phyloP scores from a whole-genome alignment of 2,329 filamentous ascomycete species.

The Beauveria sp. region DNA sequence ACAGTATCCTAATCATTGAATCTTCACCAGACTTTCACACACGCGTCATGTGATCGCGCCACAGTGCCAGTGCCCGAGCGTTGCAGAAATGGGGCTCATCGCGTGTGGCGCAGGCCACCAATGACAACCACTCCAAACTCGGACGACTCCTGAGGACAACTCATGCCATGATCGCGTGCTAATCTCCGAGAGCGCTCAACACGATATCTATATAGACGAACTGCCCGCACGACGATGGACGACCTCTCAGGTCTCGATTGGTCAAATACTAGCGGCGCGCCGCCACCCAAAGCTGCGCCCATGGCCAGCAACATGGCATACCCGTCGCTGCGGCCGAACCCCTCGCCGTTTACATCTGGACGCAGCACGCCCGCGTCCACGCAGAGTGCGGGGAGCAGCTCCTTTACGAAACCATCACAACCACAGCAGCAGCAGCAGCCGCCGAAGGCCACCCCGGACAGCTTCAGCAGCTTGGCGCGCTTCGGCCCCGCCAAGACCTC shows the following conservation, averaged over 20 bases:
- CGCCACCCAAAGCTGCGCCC: conserved; percentile 22
- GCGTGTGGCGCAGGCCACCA: conserved; percentile 5
- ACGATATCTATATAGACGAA: not conserved
- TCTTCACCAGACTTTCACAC: too few species aligned
- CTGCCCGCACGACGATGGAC: conserved; percentile 39
- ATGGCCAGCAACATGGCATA: conserved; percentile 37
- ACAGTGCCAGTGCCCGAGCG: not conserved
- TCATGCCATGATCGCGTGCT: conserved; percentile 1
- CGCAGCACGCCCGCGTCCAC: conserved; percentile 49
- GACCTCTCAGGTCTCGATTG: conserved; percentile 55
- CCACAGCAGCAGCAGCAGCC: not conserved
- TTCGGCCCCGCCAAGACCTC: conserved; percentile 48
- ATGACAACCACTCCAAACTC: conserved; percentile 3
- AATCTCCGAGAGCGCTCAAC: not conserved
- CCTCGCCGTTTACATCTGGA: conserved; percentile 47
- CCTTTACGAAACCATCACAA: conserved; percentile 34
- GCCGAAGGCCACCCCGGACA: conserved; percentile 45
- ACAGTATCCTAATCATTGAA: not conserved
- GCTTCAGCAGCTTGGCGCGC: conserved; percentile 69
- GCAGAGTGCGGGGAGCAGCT: conserved; percentile 34
- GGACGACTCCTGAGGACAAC: not conserved
- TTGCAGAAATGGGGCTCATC: not conserved
- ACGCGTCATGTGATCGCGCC: conserved; percentile 3
- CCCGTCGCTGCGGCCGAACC: conserved; percentile 46
- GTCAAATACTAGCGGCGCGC: conserved; percentile 36